Percentiles rank a stretch among this genome's conserved stretches.
These are phyloP conservation scores for Ochetophila trinervis DNA, from an alignment of 306 rosid genomes.

Conservation along the genomic window DNA sequence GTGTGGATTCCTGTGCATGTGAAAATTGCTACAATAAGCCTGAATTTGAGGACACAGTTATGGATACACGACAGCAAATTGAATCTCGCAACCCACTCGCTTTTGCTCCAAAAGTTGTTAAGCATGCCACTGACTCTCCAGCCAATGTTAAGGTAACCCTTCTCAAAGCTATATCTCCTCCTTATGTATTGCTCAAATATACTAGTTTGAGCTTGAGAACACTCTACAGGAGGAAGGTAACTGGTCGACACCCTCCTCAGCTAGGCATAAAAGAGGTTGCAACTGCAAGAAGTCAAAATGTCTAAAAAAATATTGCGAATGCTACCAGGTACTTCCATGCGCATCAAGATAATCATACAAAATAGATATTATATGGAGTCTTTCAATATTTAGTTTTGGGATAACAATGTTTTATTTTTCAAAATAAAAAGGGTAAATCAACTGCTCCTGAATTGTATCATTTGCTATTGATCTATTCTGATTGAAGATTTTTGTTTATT, in stretches of 20 bases:
- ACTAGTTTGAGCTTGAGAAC: conserved; percentile 12
- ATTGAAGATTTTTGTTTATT: not conserved
- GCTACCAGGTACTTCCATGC: conserved; percentile 28
- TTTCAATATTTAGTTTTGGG: no score
- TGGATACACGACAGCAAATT: conserved; percentile 3
- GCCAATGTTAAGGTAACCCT: conserved; percentile 22
- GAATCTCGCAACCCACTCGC: conserved; percentile 33
- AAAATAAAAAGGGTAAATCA: no score
- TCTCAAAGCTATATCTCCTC: not conserved
- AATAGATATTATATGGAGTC: not conserved
- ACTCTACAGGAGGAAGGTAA: conserved; percentile 23
- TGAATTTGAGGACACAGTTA: conserved; percentile 18
- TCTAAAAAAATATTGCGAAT: conserved; percentile 29
- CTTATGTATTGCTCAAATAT: not conserved
- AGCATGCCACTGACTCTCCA: conserved; percentile 10
- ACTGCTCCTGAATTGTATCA: no score
- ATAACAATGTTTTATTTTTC: no score
- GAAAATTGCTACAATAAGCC: conserved; percentile 23
- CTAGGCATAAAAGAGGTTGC: conserved; percentile 44
- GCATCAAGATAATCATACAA: not conserved
- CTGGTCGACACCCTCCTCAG: conserved; percentile 12
- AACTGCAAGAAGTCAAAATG: conserved; percentile 40
- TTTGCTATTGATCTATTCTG: not conserved
- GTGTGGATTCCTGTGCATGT: conserved; percentile 32
- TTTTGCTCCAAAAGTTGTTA: conserved; percentile 29